These are phyloP conservation scores for Podaxis rugospora DNA, from an alignment of 768 basidiomycete genomes.

Conservation along the genomic window DNA sequence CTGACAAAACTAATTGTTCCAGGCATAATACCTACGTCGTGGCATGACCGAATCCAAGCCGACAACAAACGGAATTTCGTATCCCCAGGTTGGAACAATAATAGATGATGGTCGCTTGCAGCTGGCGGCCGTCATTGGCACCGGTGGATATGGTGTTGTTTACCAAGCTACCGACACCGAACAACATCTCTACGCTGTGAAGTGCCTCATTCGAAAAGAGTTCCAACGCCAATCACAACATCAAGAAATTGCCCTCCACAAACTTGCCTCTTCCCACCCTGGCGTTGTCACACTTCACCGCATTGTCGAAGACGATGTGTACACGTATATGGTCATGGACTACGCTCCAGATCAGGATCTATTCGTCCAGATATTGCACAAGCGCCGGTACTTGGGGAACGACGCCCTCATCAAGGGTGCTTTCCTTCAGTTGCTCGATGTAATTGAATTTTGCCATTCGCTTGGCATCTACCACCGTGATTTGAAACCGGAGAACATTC, in stretches of 20 bases:
- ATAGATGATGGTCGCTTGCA: conserved; percentile 83
- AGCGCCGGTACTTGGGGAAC: conserved; percentile 77
- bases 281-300: conserved; percentile 87
- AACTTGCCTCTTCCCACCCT: conserved; percentile 68
- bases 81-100: conserved; percentile 64
- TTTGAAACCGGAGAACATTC: conserved; percentile 93
- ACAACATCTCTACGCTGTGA: conserved; percentile 77
- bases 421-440: conserved; percentile 91
- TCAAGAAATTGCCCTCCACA: conserved; percentile 83
- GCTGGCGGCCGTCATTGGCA: conserved; percentile 83
- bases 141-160: conserved; percentile 94
- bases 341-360: conserved; percentile 89
- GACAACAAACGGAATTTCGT: conserved; percentile 16
- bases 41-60: conserved; percentile 20
- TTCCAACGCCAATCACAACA: conserved; percentile 71
- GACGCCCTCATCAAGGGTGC: conserved; percentile 82
- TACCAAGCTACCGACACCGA: conserved; percentile 76
- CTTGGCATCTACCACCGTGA: conserved; percentile 95
- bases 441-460: conserved; percentile 89
- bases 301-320: conserved; percentile 76
- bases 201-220: conserved; percentile 69
- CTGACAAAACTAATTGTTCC: neutral
- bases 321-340: conserved; percentile 91
- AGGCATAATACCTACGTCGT: neutral
- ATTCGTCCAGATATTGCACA: conserved; percentile 83